Evolutionary conservation across 2,329 filamentous ascomycete genomes (phyloP), one percentile per base, ranked within the genome.

Genomic region (Aspergillus piperis): DNA sequence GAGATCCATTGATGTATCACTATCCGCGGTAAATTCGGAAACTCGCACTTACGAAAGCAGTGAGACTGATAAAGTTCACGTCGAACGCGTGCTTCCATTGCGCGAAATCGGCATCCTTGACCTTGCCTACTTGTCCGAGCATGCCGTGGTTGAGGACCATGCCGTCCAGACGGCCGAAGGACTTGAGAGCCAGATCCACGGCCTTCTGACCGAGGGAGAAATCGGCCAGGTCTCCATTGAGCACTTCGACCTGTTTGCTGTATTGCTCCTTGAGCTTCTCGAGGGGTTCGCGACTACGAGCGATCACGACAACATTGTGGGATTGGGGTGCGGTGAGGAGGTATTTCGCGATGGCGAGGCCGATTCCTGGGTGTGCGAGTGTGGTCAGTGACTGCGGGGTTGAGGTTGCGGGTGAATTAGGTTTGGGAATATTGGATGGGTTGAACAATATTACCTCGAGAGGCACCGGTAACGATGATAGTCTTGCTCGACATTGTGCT

Each of bases 61-160:
- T 80, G 27, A 87, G 87, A 66, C 91, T 94, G 73, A 97, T 92
- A 68, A 98, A 87, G 73, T 98, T 98, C 63, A 92, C 81, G 67
- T 96, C 88, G 75, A 92, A 97, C 8, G 84, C 81, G 2, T 79
- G 77, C 70, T 87, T 88, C 91, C 93, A 97, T 62, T 90, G 88
- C 39, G 90, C 86, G 0, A 87, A 71, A n/a, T 85, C 84, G 15
- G 84, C 82, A 58, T 94, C 85, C 3, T 80, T 86, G 48, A 98
- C 79, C 60, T 85, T 86, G 54, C 85, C 86, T 44, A 96, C 88
- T 1, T 92, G 90, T n/a, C 87, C 84, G 48, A 99, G 78, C 0
- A 87, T 82, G 19, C 92, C 93, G 73, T 99, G 95, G 75, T 98
- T 98, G 63, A 98, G 80, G 11, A 99, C 86, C 48, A 99, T 74